Evolutionary conservation across 1,139 yeast species (phyloP).

Genomic region (Magnusiomyces paraingens): DNA sequence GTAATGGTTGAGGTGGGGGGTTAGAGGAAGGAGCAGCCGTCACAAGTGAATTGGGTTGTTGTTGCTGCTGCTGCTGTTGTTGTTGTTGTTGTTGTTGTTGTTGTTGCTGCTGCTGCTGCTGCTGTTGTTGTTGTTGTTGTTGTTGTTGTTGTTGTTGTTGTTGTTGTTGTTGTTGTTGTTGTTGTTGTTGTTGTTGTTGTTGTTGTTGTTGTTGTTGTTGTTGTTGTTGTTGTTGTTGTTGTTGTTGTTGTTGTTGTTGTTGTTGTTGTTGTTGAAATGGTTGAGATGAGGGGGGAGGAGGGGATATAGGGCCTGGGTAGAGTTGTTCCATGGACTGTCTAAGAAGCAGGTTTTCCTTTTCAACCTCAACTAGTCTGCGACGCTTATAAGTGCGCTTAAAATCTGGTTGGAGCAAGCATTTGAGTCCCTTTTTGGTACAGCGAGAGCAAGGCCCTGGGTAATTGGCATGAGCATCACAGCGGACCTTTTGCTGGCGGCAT

Average conservation of each 20-base stretch:
- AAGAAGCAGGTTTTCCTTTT: constrained; percentile 65
- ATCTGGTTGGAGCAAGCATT: constrained; percentile 69
- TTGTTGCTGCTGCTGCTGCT: constrained; percentile 4
- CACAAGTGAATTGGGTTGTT: constrained; percentile 12
- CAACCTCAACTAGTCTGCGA: constrained; percentile 69
- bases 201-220: constrained; percentile 9
- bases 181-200: neutral
- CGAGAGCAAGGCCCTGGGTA: constrained; percentile 80
- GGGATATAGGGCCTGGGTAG: too few species aligned
- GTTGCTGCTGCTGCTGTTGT: too few species aligned
- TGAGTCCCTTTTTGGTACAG: constrained; percentile 61
- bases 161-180: too few species aligned
- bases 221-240: too few species aligned
- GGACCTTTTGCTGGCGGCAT: constrained; percentile 89
- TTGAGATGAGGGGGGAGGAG: neutral
- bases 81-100: neutral
- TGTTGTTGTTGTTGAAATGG: constrained; percentile 5
- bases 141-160: too few species aligned
- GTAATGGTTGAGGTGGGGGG: constrained; percentile 1
- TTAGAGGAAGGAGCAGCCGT: constrained; percentile 12
- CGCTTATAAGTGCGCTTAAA: constrained; percentile 86
- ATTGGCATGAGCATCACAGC: constrained; percentile 77
- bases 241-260: neutral
- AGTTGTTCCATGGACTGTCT: constrained; percentile 46
- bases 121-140: neutral